Conservation (phyloP, 495 filamentous ascomycete species). For the Lineolata rhizophorae region DNA sequence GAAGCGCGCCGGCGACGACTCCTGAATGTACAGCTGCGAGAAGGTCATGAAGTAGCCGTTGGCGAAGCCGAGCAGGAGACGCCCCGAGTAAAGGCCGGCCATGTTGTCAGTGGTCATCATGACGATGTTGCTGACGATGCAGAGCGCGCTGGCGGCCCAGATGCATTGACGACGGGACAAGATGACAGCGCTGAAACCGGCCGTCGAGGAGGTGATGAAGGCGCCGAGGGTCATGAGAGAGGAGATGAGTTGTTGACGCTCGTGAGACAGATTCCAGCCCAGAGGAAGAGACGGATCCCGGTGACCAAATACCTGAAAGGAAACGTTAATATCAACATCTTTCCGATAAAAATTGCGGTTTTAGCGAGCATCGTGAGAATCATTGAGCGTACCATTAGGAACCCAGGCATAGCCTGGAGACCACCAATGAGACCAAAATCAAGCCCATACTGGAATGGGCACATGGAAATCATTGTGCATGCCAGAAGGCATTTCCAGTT, state of each 20-base stretch:
- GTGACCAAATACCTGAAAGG: conserved; percentile 19
- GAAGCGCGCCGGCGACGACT: conserved; percentile 27
- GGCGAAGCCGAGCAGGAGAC: conserved; percentile 32
- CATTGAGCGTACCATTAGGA: too few relatives aligned
- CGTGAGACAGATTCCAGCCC: conserved; percentile 32
- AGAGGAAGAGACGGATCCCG: conserved; percentile 20
- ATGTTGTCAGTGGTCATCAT: conserved; percentile 34
- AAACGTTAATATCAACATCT: too few relatives aligned
- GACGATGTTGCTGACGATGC: conserved; percentile 27
- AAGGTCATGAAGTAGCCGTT: conserved; percentile 38
- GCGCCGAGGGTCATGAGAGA: conserved; percentile 38
- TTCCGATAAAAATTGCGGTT: too few relatives aligned
- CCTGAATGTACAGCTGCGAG: conserved; percentile 34
- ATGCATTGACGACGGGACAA: conserved; percentile 24
- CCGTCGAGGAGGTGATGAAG: conserved; percentile 31
- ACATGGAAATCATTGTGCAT: conserved; percentile 26
- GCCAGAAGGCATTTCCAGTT: conserved; percentile 21
- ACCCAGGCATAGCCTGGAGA: conserved; percentile 39
- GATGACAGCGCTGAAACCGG: conserved; percentile 16
- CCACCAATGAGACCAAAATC: conserved; percentile 40
- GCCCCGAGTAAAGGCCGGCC: conserved; percentile 30
- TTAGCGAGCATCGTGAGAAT: too few relatives aligned
- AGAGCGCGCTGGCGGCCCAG: conserved; percentile 26
- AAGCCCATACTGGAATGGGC: conserved; percentile 39
- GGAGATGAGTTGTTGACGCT: conserved; percentile 31